Base-by-base conservation (phyloP, 805 yeast genomes). In the Wickerhamiella sorbophila region DNA sequence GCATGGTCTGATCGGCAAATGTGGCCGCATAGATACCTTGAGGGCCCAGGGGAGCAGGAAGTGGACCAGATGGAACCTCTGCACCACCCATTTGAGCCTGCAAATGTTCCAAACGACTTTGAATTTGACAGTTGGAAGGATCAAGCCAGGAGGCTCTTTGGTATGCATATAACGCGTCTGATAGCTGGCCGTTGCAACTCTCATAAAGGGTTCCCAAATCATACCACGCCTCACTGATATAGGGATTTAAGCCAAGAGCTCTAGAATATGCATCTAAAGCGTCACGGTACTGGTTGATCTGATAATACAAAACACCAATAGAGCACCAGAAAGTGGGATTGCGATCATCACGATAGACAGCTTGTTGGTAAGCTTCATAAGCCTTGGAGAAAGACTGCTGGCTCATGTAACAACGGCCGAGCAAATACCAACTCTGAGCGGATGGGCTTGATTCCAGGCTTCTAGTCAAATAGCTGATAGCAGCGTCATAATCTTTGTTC, bases 241-340 rank as follows among this genome's bases (percentile, higher is more conserved):
- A 87, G 14, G 98, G 98, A 54, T 91, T 91, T 54, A 91, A 72
- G 52, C 96, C 72, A 46, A 91, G 91, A 9, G 98, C 98, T 43
- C 97, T 70, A 5, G 97, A 87, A 64, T 91, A 91, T 14, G 98
- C 98, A 60, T 91, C 97, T 49, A 91, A 68, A 1, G 98, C 98
- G 59, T 91, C 98, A 44, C 95, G 72, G 64, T 84, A 91, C 65
- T 91, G 98, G 44, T 91, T 77, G 46, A 91, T 88, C 63, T 91
- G 96, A 62, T 88, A 91, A 64, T 91, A 91, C 44, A 91, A 70
- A 14, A 91, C 98, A 59, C 98, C 98, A 55, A 81, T 81, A 26
- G 84, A 77, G 60, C 91, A 81, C 98, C 98, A 91, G 67, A 91
- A 91, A 1, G 96, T 91, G 44, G 98, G 97, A 61, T 91, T 91